Evolutionary conservation across 2,329 filamentous ascomycete species (phyloP).

Genomic region (Neonectria sp.): DNA sequence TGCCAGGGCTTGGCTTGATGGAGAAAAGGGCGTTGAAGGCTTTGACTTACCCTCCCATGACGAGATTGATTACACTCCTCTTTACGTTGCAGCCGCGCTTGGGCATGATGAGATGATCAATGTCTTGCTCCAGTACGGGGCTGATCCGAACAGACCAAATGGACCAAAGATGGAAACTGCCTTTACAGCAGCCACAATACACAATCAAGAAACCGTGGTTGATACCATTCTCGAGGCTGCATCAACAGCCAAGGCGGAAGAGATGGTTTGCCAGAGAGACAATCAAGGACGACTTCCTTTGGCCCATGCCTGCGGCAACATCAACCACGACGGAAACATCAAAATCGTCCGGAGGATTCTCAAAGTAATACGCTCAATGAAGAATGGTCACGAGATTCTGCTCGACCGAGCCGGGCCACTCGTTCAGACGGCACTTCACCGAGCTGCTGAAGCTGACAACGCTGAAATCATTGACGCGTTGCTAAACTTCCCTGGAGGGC

Average conservation of each 20-base stretch:
- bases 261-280: neutral
- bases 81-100: neutral
- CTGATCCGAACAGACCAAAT: conserved; percentile 1
- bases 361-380: conserved; percentile 3
- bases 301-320: conserved; percentile 3
- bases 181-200: neutral
- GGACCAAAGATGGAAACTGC: neutral
- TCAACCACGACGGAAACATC: neutral
- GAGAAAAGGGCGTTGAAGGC: neutral
- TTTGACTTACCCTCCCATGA: neutral
- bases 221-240: neutral
- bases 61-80: conserved; percentile 1
- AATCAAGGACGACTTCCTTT: neutral
- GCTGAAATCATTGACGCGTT: neutral
- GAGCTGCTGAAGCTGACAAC: neutral
- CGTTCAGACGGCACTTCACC: conserved; percentile 2
- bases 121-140: neutral
- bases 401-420: neutral
- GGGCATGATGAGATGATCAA: conserved; percentile 6
- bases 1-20: neutral
- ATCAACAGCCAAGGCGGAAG: neutral
- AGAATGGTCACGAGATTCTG: neutral
- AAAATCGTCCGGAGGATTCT: conserved; percentile 9
- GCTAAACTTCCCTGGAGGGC: neutral
- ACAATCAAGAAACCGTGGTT: neutral